Percentiles rank a stretch among this genome's conserved stretches.
Evolutionary conservation across 2,329 filamentous ascomycete species (phyloP).

Genomic region (Dactylonectria estremocensis): DNA sequence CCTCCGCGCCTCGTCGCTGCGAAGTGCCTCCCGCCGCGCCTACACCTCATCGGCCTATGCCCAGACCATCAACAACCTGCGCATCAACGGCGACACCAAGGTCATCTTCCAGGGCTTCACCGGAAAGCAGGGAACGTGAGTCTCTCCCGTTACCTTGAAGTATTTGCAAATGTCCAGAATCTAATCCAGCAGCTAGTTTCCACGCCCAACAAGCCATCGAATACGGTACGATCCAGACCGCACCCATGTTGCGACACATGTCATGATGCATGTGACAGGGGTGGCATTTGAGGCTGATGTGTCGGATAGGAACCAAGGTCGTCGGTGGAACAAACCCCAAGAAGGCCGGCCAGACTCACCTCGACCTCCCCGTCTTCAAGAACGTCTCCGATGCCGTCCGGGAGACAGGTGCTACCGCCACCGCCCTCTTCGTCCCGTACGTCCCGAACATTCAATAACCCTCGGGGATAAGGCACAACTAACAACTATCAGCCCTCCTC

Average conservation of each 20-base stretch:
- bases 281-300: slow-evolving; percentile 45
- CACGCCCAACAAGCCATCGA: slow-evolving; percentile 98
- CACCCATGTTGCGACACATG: slow-evolving; percentile 42
- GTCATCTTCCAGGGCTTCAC: slow-evolving; percentile 98
- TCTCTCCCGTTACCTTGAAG: slow-evolving; percentile 47
- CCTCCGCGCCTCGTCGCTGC: slow-evolving; percentile 79
- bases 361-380: slow-evolving; percentile 93
- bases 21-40: slow-evolving; percentile 75
- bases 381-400: slow-evolving; percentile 91
- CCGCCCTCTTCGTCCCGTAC: slow-evolving; percentile 97
- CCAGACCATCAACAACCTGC: slow-evolving; percentile 85
- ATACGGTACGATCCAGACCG: slow-evolving; percentile 79
- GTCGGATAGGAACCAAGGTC: slow-evolving; percentile 85
- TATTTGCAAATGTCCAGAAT: background rate
- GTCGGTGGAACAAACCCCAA: slow-evolving; percentile 99
- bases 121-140: slow-evolving; percentile 94
- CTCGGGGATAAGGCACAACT: slow-evolving; percentile 29
- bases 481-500: slow-evolving; percentile 75
- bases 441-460: slow-evolving; percentile 40
- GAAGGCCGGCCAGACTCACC: slow-evolving; percentile 93
- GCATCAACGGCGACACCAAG: slow-evolving; percentile 94
- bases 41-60: slow-evolving; percentile 85
- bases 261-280: slow-evolving; percentile 48
- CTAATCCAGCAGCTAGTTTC: slow-evolving; percentile 74
- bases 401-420: slow-evolving; percentile 90